phyloP scores from a whole-genome alignment of 2,329 filamentous ascomycete species.

The Sarocladium strictum region DNA sequence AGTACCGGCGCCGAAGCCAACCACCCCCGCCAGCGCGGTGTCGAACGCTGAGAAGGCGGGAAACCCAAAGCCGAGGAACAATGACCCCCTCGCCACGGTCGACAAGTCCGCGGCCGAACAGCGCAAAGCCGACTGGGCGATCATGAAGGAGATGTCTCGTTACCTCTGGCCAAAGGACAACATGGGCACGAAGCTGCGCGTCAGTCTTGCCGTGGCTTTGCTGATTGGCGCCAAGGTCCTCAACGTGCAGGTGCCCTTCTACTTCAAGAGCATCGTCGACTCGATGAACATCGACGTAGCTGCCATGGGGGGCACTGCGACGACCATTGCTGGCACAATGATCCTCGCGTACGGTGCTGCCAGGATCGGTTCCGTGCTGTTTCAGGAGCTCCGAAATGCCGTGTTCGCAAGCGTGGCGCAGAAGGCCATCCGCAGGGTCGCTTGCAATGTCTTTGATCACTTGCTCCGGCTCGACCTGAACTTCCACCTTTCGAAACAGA shows the following conservation, averaged over 20 bases:
- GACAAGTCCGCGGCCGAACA: slow-evolving; percentile 70
- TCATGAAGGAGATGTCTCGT: slow-evolving; percentile 94
- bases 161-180: slow-evolving; percentile 95
- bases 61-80: slow-evolving; percentile 16
- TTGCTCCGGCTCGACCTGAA: slow-evolving; percentile 81
- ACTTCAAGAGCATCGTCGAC: slow-evolving; percentile 97
- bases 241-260: slow-evolving; percentile 97
- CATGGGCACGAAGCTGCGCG: slow-evolving; percentile 66
- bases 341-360: slow-evolving; percentile 89
- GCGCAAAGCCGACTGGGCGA: slow-evolving; percentile 95
- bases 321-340: slow-evolving; percentile 84
- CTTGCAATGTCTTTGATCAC: slow-evolving; percentile 88
- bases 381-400: slow-evolving; percentile 91
- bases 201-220: slow-evolving; percentile 75
- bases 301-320: slow-evolving; percentile 80
- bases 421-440: slow-evolving; percentile 88
- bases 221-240: slow-evolving; percentile 88
- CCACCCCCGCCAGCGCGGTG: slow-evolving; percentile 13
- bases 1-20: slow-evolving; percentile 12
- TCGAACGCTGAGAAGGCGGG: slow-evolving; percentile 1
- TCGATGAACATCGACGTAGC: slow-evolving; percentile 94
- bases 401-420: slow-evolving; percentile 96
- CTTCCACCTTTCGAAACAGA: slow-evolving; percentile 93
- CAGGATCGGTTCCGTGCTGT: slow-evolving; percentile 80
- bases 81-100: slow-evolving; percentile 25